Evolutionary conservation across 176 grass and related monocot genomes (phyloP).

Genomic region (Elymus sibiricus): DNA sequence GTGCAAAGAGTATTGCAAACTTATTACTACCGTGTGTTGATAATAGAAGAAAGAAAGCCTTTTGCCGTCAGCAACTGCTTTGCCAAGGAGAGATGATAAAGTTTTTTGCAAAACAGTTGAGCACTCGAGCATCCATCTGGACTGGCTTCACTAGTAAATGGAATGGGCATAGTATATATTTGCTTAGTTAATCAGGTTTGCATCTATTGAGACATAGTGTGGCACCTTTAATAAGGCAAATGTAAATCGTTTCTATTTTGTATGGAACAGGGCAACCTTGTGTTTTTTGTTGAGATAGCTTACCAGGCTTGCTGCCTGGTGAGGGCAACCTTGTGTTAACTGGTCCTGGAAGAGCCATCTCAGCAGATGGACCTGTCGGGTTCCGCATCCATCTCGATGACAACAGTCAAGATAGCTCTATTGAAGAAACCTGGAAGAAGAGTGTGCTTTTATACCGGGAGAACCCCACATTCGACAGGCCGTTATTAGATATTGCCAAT

Average conservation of each 20-base stretch:
- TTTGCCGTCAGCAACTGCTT: not conserved
- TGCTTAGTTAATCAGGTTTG: not conserved
- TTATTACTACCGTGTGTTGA: not conserved
- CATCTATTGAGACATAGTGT: not conserved
- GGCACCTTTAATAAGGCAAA: not conserved
- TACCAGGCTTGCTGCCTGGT: too few species aligned
- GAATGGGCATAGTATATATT: not conserved
- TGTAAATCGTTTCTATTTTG: not conserved
- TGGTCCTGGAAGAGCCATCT: not conserved
- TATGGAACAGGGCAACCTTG: not conserved
- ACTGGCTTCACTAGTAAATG: not conserved
- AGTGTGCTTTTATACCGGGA: not conserved
- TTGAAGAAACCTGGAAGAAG: not conserved
- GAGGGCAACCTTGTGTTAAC: not conserved
- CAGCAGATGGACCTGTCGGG: not conserved
- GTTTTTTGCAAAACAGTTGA: not conserved
- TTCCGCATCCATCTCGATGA: not conserved
- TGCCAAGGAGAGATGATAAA: not conserved
- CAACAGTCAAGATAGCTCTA: not conserved
- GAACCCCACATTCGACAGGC: not conserved
- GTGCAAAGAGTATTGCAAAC: not conserved
- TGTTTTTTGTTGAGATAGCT: too few species aligned
- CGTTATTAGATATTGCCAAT: not conserved
- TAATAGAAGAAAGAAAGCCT: not conserved
- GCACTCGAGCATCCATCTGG: not conserved